Base-by-base conservation (phyloP, 2,329 filamentous ascomycete genomes). In the Penicillium oxalicum region DNA sequence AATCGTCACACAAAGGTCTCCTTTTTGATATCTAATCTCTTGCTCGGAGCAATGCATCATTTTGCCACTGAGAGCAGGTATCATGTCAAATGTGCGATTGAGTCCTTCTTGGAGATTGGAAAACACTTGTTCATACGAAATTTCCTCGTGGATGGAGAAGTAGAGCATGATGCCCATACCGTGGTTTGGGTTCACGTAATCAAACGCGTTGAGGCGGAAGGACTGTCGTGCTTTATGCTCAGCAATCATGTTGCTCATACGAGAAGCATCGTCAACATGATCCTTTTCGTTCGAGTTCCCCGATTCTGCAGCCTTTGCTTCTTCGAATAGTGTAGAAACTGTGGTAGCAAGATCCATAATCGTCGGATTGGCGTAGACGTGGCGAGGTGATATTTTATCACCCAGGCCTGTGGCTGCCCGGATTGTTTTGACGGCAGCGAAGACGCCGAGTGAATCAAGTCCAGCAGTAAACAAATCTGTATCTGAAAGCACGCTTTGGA, bases 1-100 rank as follows among this genome's bases (percentile, higher is more conserved):
- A 36, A 48, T 44, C n/a, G 46, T 48, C 40, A 48, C 46, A 35
- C 40, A 48, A 25, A 48, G 40, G n/a, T 48, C 46, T 44, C 46
- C 46, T 40, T 28, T 44, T 40, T 39, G 26, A 36, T 48, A 48
- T 18, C 40, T 41, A 36, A 48, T 44, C n/a, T 48, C 46, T 24
- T 48, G 40, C 18, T 44, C 40, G 7, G 40, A 44, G 40, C 40
- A 44, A 34, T 44, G n/a, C 46, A 48, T 48, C 35, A 48, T 48
- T 44, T 48, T 48, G 5, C 46, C 46, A 44, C 46, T 48, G 35
- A 48, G 46, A 44, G 46, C 46, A 26, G 46, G 40, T 38, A 48
- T 48, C 46, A 48, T 48, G 18, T 44, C 40, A 9, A 48, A 48
- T 44, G 40, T 48, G 24, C 46, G 46, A 28, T 48, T 48, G 7